phyloP scores from a whole-genome alignment of 2,329 filamentous ascomycete species.

The Pseudofabraea citricarpa region DNA sequence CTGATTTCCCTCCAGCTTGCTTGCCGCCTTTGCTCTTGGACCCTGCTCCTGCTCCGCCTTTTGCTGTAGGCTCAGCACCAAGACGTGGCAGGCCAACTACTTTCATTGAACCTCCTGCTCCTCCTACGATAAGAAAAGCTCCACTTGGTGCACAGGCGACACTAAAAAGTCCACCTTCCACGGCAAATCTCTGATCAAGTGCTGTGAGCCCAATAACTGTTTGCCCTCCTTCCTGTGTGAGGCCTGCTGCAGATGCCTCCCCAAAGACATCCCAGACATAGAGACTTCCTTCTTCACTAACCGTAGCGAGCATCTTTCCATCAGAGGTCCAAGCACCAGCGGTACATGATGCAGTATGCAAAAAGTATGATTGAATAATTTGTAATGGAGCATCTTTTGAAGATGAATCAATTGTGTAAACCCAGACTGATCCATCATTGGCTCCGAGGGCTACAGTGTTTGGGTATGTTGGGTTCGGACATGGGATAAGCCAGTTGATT shows the following conservation, averaged over 20 bases:
- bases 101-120: constrained; percentile 80
- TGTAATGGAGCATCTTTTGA: constrained; percentile 60
- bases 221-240: constrained; percentile 50
- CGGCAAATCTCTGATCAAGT: constrained; percentile 82
- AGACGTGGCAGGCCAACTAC: constrained; percentile 75
- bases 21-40: constrained; percentile 20
- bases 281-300: constrained; percentile 81
- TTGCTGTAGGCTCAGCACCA: constrained; percentile 19
- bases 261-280: constrained; percentile 73
- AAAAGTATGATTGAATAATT: constrained; percentile 88
- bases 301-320: constrained; percentile 79
- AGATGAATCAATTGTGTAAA: constrained; percentile 76
- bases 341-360: constrained; percentile 81
- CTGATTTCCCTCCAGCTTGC: constrained; percentile 23
- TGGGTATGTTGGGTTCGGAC: constrained; percentile 64
- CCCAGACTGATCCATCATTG: constrained; percentile 89
- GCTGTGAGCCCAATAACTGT: constrained; percentile 73
- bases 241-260: constrained; percentile 40
- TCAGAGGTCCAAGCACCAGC: constrained; percentile 89
- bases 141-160: constrained; percentile 78
- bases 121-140: constrained; percentile 77
- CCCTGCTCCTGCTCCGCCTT: constrained; percentile 20
- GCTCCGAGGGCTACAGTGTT: constrained; percentile 87
- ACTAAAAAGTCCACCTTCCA: constrained; percentile 88
- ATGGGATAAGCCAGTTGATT: constrained; percentile 83